These are phyloP conservation scores for Crinitomyces ghanaensis DNA, from an alignment of 805 yeast genomes.

Conservation along the genomic window DNA sequence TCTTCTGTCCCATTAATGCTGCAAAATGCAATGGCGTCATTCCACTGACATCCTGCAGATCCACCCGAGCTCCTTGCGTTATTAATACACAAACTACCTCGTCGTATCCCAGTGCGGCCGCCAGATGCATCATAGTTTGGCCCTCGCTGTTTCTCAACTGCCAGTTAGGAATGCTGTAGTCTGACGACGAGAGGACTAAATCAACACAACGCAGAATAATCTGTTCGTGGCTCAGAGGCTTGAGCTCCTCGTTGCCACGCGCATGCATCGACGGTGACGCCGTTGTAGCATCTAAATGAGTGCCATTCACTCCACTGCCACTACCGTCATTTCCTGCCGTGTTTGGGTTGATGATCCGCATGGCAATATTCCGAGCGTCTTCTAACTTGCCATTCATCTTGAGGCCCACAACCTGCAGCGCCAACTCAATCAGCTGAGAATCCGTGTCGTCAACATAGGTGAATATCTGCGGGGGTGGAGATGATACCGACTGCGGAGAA, in stretches of 20 bases:
- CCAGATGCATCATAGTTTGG: conserved; percentile 80
- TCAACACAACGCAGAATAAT: conserved; percentile 20
- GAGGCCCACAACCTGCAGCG: conserved; percentile 90
- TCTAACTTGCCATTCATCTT: conserved; percentile 94
- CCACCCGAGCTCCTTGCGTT: conserved; percentile 46
- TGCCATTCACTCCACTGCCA: conserved; percentile 2
- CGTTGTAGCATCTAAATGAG: background rate
- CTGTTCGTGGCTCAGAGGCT: conserved; percentile 39
- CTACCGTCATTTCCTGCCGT: conserved; percentile 3
- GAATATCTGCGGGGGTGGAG: conserved; percentile 60
- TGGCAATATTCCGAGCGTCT: conserved; percentile 89
- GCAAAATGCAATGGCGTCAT: conserved; percentile 86
- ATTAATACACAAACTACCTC: conserved; percentile 53
- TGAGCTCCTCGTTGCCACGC: conserved; percentile 43
- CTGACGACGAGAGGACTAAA: conserved; percentile 25
- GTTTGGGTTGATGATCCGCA: conserved; percentile 66
- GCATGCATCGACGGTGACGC: conserved; percentile 20
- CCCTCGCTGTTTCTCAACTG: conserved; percentile 46
- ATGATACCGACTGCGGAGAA: conserved; percentile 23
- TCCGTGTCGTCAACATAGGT: conserved; percentile 95
- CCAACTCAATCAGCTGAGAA: conserved; percentile 86
- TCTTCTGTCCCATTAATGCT: conserved; percentile 61
- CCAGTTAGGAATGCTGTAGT: conserved; percentile 68
- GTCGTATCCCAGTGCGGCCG: conserved; percentile 64
- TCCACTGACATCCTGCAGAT: conserved; percentile 68